phyloP scores from a whole-genome alignment of 352 stramenopile species.

The Saprolegnia diclina region DNA sequence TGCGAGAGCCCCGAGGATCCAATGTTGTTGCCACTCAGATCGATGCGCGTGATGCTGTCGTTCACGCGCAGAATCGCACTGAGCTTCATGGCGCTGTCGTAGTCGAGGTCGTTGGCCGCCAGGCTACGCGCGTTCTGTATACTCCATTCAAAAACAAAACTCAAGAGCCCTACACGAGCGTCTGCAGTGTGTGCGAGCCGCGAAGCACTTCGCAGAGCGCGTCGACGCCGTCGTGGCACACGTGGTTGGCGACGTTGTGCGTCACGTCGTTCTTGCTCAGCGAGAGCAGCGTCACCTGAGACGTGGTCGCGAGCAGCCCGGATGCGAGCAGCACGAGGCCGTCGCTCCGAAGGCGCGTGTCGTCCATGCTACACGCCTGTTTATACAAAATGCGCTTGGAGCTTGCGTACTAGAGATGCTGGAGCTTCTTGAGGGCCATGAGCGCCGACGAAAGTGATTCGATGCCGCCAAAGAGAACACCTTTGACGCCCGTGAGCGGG shows the following conservation, averaged over 20 bases:
- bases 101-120: slow-evolving; percentile 50
- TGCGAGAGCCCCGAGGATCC: not conserved
- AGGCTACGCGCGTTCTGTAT: slow-evolving; percentile 32
- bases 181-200: slow-evolving; percentile 36
- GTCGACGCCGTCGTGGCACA: slow-evolving; percentile 44
- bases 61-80: slow-evolving; percentile 58
- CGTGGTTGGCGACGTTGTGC: slow-evolving; percentile 54
- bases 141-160: no score
- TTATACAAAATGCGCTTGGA: slow-evolving; percentile 30
- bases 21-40: slow-evolving; percentile 46
- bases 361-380: slow-evolving; percentile 42
- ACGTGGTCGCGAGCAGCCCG: slow-evolving; percentile 35
- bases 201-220: slow-evolving; percentile 52
- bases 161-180: slow-evolving; percentile 15
- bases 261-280: slow-evolving; percentile 45
- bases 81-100: slow-evolving; percentile 39
- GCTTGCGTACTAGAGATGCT: slow-evolving; percentile 2
- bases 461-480: slow-evolving; percentile 59
- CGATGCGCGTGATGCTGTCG: slow-evolving; percentile 33
- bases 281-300: slow-evolving; percentile 41
- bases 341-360: slow-evolving; percentile 46
- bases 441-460: slow-evolving; percentile 35
- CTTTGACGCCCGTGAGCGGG: slow-evolving; percentile 38
- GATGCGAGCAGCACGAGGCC: slow-evolving; percentile 46
- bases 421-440: slow-evolving; percentile 3